Evolutionary conservation across 305 asterid species (phyloP).

Genomic region (Fraxinus xanthoxyloides): DNA sequence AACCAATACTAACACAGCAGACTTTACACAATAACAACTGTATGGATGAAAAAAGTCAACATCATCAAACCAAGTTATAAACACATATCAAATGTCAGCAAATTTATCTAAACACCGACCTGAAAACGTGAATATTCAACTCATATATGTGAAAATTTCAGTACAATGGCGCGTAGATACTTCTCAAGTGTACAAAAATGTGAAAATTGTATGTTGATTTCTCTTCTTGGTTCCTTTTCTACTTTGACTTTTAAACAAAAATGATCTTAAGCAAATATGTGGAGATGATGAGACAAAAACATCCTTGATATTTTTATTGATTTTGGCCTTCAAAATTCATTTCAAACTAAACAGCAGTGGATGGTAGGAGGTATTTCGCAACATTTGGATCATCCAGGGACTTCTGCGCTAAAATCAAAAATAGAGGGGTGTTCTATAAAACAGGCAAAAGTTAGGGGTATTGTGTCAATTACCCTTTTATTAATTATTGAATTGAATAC

Average conservation of each 20-base stretch:
- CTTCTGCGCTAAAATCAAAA: not conserved
- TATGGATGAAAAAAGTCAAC: too few species aligned
- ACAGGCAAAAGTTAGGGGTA: not conserved
- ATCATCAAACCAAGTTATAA: too few species aligned
- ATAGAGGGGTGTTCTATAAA: not conserved
- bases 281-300: not conserved
- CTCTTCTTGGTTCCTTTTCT: not conserved
- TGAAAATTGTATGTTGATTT: not conserved
- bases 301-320: not conserved
- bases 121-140: too few species aligned
- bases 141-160: too few species aligned
- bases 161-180: too few species aligned
- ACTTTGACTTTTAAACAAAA: not conserved
- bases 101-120: too few species aligned
- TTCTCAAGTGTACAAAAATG: not conserved
- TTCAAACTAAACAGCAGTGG: not conserved
- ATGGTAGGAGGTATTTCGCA: not conserved
- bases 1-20: too few species aligned
- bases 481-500: not conserved
- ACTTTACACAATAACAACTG: too few species aligned
- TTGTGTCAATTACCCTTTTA: not conserved
- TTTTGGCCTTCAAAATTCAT: not conserved
- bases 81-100: too few species aligned
- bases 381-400: not conserved
- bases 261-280: not conserved